These are phyloP conservation scores for Septoria petroselini DNA, from an alignment of 2,329 filamentous ascomycete genomes.

Conservation along the genomic window DNA sequence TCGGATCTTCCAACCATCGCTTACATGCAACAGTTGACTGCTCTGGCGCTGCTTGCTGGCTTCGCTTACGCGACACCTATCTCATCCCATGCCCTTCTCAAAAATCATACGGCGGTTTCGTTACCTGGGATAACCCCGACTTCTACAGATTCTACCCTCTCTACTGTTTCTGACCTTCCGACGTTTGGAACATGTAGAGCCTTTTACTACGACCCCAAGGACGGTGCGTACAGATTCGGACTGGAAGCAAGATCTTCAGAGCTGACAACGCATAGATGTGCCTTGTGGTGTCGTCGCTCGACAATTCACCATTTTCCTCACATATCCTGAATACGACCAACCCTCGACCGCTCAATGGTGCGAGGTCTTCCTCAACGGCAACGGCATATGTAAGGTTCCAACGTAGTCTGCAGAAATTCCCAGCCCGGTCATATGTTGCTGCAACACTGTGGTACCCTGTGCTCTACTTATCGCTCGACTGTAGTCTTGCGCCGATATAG, in stretches of 20 bases:
- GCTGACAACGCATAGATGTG: constrained; percentile 17
- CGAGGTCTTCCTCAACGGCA: constrained; percentile 5
- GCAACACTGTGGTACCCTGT: too few relatives aligned
- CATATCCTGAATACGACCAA: constrained; percentile 9
- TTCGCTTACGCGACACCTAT: constrained; percentile 20
- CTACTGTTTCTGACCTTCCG: background rate
- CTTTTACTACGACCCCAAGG: constrained; percentile 33
- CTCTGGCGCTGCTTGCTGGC: constrained; percentile 16
- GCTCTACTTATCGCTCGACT: too few relatives aligned
- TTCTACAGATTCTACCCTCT: constrained; percentile 15
- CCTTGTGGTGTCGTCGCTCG: constrained; percentile 5
- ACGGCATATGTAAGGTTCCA: constrained; percentile 4
- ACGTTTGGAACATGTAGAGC: constrained; percentile 13
- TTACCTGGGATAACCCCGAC: constrained; percentile 23
- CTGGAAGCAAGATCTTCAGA: constrained; percentile 20
- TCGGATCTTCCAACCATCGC: background rate
- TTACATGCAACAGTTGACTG: constrained; percentile 12
- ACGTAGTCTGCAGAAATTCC: too few relatives aligned
- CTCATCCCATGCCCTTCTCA: constrained; percentile 3
- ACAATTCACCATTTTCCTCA: constrained; percentile 6
- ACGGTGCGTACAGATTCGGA: background rate
- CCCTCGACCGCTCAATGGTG: constrained; percentile 6
- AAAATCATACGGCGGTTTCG: constrained; percentile 16
- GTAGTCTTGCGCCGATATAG: too few relatives aligned
- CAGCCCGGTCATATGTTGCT: too few relatives aligned